These are phyloP conservation scores for Wickerhamomyces bovis DNA, from an alignment of 805 yeast species.

Conservation along the genomic window DNA sequence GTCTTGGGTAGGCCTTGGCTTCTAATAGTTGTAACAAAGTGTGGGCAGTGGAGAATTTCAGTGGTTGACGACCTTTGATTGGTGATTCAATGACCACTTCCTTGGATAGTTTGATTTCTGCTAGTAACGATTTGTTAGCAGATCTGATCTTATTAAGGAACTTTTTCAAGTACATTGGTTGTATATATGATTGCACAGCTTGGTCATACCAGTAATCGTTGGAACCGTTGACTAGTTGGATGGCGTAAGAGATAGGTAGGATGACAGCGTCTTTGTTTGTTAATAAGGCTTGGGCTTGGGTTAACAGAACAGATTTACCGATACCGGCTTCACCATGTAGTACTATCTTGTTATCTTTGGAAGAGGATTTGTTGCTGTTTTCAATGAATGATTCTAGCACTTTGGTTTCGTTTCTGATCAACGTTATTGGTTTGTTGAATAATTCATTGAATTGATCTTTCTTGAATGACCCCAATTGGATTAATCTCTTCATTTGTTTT, in stretches of 20 bases:
- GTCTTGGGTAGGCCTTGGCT: slow-evolving; percentile 31
- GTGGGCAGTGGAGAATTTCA: slow-evolving; percentile 24
- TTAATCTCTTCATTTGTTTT: slow-evolving; percentile 35
- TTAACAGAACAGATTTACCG: slow-evolving; percentile 70
- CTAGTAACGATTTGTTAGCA: slow-evolving; percentile 38
- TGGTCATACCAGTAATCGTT: slow-evolving; percentile 57
- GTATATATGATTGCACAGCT: slow-evolving; percentile 48
- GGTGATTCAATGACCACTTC: slow-evolving; percentile 29
- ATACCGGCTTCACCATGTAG: slow-evolving; percentile 68
- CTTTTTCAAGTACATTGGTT: slow-evolving; percentile 69
- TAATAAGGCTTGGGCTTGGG: slow-evolving; percentile 64
- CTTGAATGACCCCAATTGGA: slow-evolving; percentile 56
- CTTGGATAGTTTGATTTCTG: slow-evolving; percentile 28
- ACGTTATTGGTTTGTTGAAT: slow-evolving; percentile 51
- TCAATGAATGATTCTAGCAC: slow-evolving; percentile 35
- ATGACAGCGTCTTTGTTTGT: slow-evolving; percentile 39
- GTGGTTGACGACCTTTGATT: slow-evolving; percentile 26
- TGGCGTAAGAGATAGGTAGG: slow-evolving; percentile 60
- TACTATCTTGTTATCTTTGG: slow-evolving; percentile 43
- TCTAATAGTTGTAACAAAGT: slow-evolving; percentile 40
- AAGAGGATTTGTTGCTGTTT: slow-evolving; percentile 24
- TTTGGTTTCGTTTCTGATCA: slow-evolving; percentile 46
- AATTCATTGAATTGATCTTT: slow-evolving; percentile 65
- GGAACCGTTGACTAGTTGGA: slow-evolving; percentile 62
- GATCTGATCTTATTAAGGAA: slow-evolving; percentile 47